These are phyloP conservation scores for Starmerella cellae DNA, from an alignment of 805 yeast species.

Conservation along the genomic window DNA sequence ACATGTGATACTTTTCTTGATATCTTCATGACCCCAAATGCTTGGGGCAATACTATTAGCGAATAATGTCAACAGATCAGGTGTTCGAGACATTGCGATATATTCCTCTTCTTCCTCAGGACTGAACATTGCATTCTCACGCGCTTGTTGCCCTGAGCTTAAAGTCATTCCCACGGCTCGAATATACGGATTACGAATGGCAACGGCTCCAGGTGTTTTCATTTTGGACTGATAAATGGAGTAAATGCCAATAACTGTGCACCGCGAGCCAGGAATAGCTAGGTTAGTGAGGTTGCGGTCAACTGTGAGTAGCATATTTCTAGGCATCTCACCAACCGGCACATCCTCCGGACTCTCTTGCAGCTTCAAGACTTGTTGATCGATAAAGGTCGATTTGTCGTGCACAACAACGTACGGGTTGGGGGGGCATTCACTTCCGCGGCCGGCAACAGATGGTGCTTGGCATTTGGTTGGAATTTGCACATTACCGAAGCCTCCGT, in stretches of 20 bases:
- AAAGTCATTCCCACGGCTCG: slow-evolving; percentile 76
- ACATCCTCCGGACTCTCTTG: slow-evolving; percentile 98
- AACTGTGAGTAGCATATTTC: slow-evolving; percentile 75
- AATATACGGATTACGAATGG: slow-evolving; percentile 84
- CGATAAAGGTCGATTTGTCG: slow-evolving; percentile 85
- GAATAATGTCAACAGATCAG: slow-evolving; percentile 74
- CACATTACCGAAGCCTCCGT: slow-evolving; percentile 58
- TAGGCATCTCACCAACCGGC: slow-evolving; percentile 98
- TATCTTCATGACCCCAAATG: slow-evolving; percentile 84
- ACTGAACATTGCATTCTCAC: slow-evolving; percentile 51
- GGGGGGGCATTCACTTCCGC: slow-evolving; percentile 56
- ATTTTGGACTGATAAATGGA: slow-evolving; percentile 69
- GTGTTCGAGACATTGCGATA: slow-evolving; percentile 62
- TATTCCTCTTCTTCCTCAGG: slow-evolving; percentile 94
- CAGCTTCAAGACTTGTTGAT: slow-evolving; percentile 83
- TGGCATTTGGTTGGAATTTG: slow-evolving; percentile 56
- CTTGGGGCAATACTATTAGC: slow-evolving; percentile 90
- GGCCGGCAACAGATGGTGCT: slow-evolving; percentile 37
- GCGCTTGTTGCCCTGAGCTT: slow-evolving; percentile 58
- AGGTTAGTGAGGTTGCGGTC: slow-evolving; percentile 82
- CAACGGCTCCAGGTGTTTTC: slow-evolving; percentile 48
- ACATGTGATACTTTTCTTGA: slow-evolving; percentile 87
- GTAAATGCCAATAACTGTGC: slow-evolving; percentile 83
- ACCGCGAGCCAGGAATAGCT: slow-evolving; percentile 90
- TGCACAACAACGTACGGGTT: slow-evolving; percentile 91